Conservation (phyloP, 352 stramenopile genomes). For the Phytophthora tentaculata region DNA sequence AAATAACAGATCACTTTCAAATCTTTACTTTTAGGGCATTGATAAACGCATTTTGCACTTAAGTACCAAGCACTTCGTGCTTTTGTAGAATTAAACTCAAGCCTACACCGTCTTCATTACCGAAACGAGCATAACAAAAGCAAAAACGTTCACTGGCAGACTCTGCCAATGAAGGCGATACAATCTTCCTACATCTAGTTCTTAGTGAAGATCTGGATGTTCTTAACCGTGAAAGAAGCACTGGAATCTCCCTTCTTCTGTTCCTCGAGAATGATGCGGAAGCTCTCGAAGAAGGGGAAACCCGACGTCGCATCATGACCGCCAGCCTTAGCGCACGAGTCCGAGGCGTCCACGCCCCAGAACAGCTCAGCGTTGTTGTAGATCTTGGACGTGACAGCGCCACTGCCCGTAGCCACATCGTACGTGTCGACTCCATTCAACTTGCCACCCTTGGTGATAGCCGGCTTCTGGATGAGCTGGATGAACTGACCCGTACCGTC, state of each 20-base stretch:
- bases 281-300: slow-evolving; percentile 83
- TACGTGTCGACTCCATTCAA: slow-evolving; percentile 63
- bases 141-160: slow-evolving; percentile 16
- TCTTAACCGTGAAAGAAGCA: slow-evolving; percentile 74
- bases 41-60: too few species aligned
- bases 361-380: slow-evolving; percentile 81
- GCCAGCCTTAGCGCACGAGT: slow-evolving; percentile 46
- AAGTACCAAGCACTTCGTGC: too few species aligned
- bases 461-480: slow-evolving; percentile 76
- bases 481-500: slow-evolving; percentile 72
- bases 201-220: slow-evolving; percentile 78
- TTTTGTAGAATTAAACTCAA: too few species aligned
- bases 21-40: too few species aligned
- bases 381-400: slow-evolving; percentile 65
- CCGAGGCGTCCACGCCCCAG: slow-evolving; percentile 58
- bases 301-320: slow-evolving; percentile 70
- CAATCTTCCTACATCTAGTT: too few species aligned
- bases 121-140: slow-evolving; percentile 22
- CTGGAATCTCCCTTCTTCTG: slow-evolving; percentile 76
- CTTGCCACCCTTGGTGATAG: slow-evolving; percentile 63
- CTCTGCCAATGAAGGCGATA: too few species aligned
- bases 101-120: slow-evolving; percentile 10
- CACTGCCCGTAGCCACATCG: slow-evolving; percentile 55
- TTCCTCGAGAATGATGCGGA: slow-evolving; percentile 77
- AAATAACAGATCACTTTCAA: too few species aligned